Percentiles rank a stretch among this genome's conserved stretches.
phyloP scores from a whole-genome alignment of 1,284 basidiomycete genomes.

The Ganoderma resinaceum region DNA sequence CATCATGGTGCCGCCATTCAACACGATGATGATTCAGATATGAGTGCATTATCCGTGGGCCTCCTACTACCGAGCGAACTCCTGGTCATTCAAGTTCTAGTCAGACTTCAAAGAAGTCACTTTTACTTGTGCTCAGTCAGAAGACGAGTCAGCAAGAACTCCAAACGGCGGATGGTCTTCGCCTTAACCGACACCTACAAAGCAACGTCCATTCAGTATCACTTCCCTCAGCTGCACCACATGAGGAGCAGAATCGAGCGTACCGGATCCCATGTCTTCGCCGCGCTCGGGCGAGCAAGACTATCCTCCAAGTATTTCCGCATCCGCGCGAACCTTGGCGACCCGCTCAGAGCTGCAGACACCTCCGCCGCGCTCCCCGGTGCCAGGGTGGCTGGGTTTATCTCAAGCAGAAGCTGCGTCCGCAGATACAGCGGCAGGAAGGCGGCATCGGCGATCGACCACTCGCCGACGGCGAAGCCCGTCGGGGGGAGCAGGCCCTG shows the following conservation, averaged over 20 bases:
- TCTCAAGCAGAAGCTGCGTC: conserved; percentile 31
- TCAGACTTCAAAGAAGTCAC: neutral
- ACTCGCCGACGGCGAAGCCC: conserved; percentile 41
- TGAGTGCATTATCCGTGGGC: too few species aligned
- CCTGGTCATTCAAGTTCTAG: too few species aligned
- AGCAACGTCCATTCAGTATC: neutral
- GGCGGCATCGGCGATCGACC: conserved; percentile 61
- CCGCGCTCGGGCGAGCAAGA: conserved; percentile 38
- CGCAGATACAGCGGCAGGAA: conserved; percentile 47
- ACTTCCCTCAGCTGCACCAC: neutral
- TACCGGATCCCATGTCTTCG: conserved; percentile 42
- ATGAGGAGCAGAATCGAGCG: neutral
- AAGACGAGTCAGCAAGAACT: neutral
- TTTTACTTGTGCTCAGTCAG: neutral
- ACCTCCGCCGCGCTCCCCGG: conserved; percentile 37
- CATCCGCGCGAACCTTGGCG: conserved; percentile 39
- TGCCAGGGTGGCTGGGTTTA: conserved; percentile 40
- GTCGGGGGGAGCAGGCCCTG: conserved; percentile 37
- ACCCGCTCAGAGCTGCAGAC: conserved; percentile 30
- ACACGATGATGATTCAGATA: too few species aligned
- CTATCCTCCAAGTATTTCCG: conserved; percentile 39
- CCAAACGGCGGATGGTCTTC: neutral
- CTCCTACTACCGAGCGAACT: too few species aligned
- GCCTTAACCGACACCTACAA: neutral
- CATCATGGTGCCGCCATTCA: too few species aligned